Conservation (phyloP, 306 rosid species). For the Hippophae rhamnoides region DNA sequence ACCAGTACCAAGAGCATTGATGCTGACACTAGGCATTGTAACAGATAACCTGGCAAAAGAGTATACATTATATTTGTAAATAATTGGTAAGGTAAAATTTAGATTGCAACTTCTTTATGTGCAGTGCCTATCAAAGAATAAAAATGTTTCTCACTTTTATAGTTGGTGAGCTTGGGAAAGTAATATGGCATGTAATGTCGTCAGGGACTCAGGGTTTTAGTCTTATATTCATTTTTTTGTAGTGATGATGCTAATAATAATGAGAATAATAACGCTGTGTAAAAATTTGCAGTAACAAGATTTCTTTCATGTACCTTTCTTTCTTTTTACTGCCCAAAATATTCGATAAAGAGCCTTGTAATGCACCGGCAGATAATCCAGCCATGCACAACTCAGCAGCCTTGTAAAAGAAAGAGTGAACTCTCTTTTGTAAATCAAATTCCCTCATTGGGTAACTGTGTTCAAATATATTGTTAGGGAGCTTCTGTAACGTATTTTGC, state of each 20-base stretch:
- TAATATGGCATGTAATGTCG: too few species aligned
- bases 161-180: too few species aligned
- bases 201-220: too few species aligned
- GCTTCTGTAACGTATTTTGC: slow-evolving; percentile 96
- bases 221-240: too few species aligned
- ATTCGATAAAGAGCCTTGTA: slow-evolving; percentile 73
- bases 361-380: slow-evolving; percentile 84
- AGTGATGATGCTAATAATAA: too few species aligned
- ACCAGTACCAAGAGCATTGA: slow-evolving; percentile 87
- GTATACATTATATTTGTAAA: background rate
- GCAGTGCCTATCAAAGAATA: too few species aligned
- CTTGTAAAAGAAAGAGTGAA: slow-evolving; percentile 83
- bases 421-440: slow-evolving; percentile 78
- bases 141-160: too few species aligned
- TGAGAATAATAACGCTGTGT: too few species aligned
- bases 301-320: slow-evolving; percentile 43
- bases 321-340: slow-evolving; percentile 64
- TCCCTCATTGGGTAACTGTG: slow-evolving; percentile 89
- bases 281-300: background rate
- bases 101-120: background rate
- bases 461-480: slow-evolving; percentile 94
- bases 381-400: slow-evolving; percentile 98
- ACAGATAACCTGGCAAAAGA: slow-evolving; percentile 67
- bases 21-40: slow-evolving; percentile 66
- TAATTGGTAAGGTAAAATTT: slow-evolving; percentile 11